Conservation (phyloP, 106 monocot species). For the Dendrobium catenatum region DNA sequence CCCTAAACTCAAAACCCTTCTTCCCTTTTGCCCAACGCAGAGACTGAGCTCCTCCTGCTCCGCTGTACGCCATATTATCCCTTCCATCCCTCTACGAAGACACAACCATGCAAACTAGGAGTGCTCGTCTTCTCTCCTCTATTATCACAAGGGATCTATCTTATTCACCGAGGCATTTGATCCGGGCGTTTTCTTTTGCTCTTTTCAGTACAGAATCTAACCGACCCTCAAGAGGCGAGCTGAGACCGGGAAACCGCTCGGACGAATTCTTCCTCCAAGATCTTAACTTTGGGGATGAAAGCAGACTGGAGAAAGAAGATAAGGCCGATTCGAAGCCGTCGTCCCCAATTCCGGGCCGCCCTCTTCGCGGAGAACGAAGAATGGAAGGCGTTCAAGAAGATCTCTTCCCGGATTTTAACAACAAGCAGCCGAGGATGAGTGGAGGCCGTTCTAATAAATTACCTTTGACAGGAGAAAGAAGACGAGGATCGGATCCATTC, state of each 20-base stretch:
- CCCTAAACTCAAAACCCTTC: no score
- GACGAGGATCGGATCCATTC: constrained; percentile 2
- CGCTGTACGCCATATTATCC: no score
- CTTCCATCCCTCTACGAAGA: no score
- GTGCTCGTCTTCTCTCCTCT: constrained; percentile 8
- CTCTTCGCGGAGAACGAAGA: constrained; percentile 11
- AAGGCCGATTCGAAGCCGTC: background rate
- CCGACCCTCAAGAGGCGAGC: constrained; percentile 23
- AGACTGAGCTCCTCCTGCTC: no score
- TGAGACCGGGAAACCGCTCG: constrained; percentile 1
- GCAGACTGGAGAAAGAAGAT: background rate
- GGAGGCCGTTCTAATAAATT: constrained; percentile 7
- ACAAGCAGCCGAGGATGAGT: constrained; percentile 6
- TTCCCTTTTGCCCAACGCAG: no score
- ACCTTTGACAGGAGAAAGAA: constrained; percentile 10
- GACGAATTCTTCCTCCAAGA: constrained; percentile 47
- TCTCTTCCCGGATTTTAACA: constrained; percentile 21
- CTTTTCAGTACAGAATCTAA: constrained; percentile 38
- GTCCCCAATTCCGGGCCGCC: background rate
- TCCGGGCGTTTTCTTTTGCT: background rate
- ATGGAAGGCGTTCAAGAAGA: constrained; percentile 7
- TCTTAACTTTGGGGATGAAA: constrained; percentile 45
- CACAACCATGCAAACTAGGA: constrained; percentile 13
- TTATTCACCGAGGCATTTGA: background rate
- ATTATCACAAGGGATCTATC: constrained; percentile 5